Evolutionary conservation across 257 asterid genomes (phyloP).

Genomic region (Orobanche coerulescens): DNA sequence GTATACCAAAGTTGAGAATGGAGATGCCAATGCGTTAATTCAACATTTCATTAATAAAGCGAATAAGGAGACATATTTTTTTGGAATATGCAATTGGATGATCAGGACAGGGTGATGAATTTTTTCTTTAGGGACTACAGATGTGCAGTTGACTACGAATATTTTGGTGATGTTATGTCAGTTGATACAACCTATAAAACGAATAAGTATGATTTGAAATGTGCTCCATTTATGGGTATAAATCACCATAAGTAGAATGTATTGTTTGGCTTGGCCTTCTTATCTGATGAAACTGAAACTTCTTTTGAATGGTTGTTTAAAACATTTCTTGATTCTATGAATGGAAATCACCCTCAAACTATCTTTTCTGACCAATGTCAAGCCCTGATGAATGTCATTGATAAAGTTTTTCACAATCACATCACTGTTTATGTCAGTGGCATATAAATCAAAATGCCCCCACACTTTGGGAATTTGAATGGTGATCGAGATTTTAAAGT

Average conservation of each 20-base stretch:
- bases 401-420: not conserved
- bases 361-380: not conserved
- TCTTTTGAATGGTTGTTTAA: not conserved
- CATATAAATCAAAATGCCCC: constrained; percentile 6
- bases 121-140: too few relatives aligned
- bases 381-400: not conserved
- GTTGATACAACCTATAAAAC: too few relatives aligned
- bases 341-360: not conserved
- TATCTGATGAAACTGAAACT: not conserved
- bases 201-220: not conserved
- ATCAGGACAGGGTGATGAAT: too few relatives aligned
- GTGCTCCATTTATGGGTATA: not conserved
- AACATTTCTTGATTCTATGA: not conserved
- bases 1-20: too few relatives aligned
- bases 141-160: not conserved
- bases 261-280: not conserved
- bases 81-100: too few relatives aligned
- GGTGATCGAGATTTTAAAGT: not conserved
- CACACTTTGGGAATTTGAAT: not conserved
- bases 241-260: not conserved
- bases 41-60: too few relatives aligned
- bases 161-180: not conserved
- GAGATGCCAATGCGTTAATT: too few relatives aligned
- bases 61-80: too few relatives aligned
- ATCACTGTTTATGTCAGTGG: not conserved